Conservation (phyloP, 495 filamentous ascomycete genomes). For the Hypomontagnella submonticulosa region DNA sequence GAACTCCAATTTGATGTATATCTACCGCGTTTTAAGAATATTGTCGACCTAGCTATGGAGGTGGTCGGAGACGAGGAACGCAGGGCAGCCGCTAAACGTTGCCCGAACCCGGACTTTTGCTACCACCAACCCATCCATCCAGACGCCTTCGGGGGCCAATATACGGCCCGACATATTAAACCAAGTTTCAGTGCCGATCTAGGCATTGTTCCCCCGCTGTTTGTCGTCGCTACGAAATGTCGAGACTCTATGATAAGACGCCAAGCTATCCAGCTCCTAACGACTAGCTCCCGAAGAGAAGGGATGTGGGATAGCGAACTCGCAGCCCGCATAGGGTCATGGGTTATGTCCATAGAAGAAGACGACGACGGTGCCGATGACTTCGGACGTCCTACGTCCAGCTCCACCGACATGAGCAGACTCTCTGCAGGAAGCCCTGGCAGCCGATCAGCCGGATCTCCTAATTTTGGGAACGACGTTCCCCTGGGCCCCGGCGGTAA, state of each 20-base stretch:
- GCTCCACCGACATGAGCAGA: constrained; percentile 45
- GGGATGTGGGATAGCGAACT: constrained; percentile 72
- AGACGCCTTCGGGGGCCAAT: constrained; percentile 56
- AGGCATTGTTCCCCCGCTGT: constrained; percentile 66
- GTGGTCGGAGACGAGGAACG: constrained; percentile 62
- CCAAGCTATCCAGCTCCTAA: constrained; percentile 66
- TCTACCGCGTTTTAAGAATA: constrained; percentile 52
- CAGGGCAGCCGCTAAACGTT: constrained; percentile 56
- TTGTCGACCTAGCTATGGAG: constrained; percentile 59
- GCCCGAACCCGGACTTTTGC: constrained; percentile 56
- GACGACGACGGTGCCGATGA: constrained; percentile 50
- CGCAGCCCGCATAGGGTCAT: constrained; percentile 63
- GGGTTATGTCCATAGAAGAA: constrained; percentile 69
- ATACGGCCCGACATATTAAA: constrained; percentile 60
- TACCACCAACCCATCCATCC: constrained; percentile 51
- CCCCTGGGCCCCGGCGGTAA: constrained; percentile 58
- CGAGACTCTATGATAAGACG: constrained; percentile 65
- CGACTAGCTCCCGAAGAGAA: constrained; percentile 65
- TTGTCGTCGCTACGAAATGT: constrained; percentile 67
- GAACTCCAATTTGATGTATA: constrained; percentile 61
- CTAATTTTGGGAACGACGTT: constrained; percentile 49
- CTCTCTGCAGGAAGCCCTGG: constrained; percentile 46
- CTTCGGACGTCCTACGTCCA: constrained; percentile 46
- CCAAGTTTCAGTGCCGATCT: constrained; percentile 65
- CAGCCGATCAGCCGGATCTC: constrained; percentile 41